A percentile compares a stretch with the other conserved stretches of the same genome.
Conservation (phyloP, 306 rosid species). For the Sindora glabra region DNA sequence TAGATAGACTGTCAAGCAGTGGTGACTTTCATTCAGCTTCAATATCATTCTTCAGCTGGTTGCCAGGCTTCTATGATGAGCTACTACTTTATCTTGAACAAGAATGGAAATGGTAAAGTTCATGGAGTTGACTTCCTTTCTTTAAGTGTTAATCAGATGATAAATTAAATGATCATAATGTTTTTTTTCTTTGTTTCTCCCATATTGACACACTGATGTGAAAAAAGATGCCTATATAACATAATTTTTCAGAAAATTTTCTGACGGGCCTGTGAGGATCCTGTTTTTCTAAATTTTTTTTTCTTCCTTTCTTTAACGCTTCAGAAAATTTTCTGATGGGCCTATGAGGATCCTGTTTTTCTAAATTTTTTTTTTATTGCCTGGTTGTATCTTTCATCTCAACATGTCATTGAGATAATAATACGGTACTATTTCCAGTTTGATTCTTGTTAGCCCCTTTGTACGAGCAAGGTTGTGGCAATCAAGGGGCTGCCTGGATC, state of each 20-base stretch:
- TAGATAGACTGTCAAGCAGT: constrained; percentile 42
- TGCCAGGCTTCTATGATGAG: constrained; percentile 88
- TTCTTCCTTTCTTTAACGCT: too few relatives aligned
- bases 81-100: constrained; percentile 95
- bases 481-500: background rate
- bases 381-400: background rate
- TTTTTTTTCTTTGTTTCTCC: background rate
- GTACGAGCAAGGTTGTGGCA: background rate
- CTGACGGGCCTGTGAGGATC: background rate
- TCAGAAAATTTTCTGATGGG: background rate
- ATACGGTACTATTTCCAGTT: background rate
- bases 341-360: background rate
- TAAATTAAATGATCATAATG: background rate
- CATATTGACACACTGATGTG: background rate
- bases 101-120: constrained; percentile 92
- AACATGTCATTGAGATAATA: background rate
- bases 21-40: constrained; percentile 45
- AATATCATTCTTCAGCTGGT: constrained; percentile 70
- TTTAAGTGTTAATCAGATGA: background rate
- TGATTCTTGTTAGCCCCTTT: background rate
- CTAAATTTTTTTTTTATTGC: background rate
- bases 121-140: constrained; percentile 5
- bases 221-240: background rate
- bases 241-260: background rate
- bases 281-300: background rate